Evolutionary conservation across 139 green algal species (phyloP).

Genomic region (Marvania coccoides): DNA sequence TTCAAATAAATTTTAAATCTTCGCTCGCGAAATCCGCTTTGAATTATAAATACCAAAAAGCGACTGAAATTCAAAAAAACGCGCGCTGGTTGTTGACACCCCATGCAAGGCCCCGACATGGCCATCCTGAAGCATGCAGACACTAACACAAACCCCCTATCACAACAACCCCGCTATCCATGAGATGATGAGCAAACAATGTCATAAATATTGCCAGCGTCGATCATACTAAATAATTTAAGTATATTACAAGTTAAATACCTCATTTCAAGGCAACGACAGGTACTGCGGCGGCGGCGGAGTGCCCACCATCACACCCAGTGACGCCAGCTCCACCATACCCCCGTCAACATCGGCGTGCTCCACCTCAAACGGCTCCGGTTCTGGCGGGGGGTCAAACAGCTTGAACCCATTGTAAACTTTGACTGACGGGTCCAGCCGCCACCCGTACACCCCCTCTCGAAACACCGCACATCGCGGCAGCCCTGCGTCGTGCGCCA

Average conservation of each 20-base stretch:
- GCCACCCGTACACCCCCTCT: slow-evolving; percentile 56
- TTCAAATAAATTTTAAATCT: background rate
- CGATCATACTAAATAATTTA: background rate
- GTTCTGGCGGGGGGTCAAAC: slow-evolving; percentile 41
- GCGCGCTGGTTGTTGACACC: background rate
- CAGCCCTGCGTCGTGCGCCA: slow-evolving; percentile 43
- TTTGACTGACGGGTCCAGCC: slow-evolving; percentile 44
- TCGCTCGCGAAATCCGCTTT: background rate
- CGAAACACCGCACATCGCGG: slow-evolving; percentile 23
- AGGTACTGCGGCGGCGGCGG: background rate
- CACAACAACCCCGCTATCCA: background rate
- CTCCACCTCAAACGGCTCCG: slow-evolving; percentile 17
- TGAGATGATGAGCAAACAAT: background rate
- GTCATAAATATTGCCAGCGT: background rate
- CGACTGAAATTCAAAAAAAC: background rate
- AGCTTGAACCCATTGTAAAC: slow-evolving; percentile 45
- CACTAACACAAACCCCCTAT: background rate
- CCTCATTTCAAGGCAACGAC: background rate
- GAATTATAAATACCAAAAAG: background rate
- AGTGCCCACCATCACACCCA: background rate
- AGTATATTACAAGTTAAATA: background rate
- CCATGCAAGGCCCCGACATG: background rate
- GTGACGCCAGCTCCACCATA: background rate
- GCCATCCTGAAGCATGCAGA: background rate
- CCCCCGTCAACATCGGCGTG: background rate